These are phyloP conservation scores for Neurospora intermedia DNA, from an alignment of 495 filamentous ascomycete species.

Conservation along the genomic window DNA sequence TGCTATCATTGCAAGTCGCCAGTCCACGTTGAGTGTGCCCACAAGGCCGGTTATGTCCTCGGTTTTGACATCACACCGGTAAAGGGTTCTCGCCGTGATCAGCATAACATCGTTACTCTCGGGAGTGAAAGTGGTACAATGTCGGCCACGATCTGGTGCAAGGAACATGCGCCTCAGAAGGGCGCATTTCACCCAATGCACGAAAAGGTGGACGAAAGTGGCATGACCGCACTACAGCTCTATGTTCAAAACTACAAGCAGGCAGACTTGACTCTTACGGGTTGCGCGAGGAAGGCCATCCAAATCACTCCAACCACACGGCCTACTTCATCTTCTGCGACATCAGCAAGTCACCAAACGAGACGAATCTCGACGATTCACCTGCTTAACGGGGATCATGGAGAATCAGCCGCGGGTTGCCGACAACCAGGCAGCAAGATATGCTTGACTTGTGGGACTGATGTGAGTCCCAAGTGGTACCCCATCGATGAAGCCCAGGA, in stretches of 20 bases:
- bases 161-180: conserved; percentile 64
- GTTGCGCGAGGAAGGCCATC: conserved; percentile 79
- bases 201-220: conserved; percentile 53
- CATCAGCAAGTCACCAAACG: conserved; percentile 21
- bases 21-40: conserved; percentile 86
- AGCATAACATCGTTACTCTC: conserved; percentile 60
- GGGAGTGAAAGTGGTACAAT: conserved; percentile 67
- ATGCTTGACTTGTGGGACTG: conserved; percentile 47
- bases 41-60: conserved; percentile 67
- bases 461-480: conserved; percentile 55
- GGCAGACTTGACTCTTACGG: conserved; percentile 78
- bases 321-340: conserved; percentile 25
- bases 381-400: conserved; percentile 15
- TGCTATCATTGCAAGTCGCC: conserved; percentile 73
- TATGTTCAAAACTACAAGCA: conserved; percentile 88
- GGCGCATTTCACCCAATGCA: conserved; percentile 63
- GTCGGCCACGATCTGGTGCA: conserved; percentile 78
- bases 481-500: conserved; percentile 31
- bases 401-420: conserved; percentile 5
- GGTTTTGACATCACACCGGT: conserved; percentile 88
- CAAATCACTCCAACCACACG: conserved; percentile 20
- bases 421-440: conserved; percentile 30
- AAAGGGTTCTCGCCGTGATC: conserved; percentile 74
- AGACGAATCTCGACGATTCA: conserved; percentile 30
- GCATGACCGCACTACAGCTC: conserved; percentile 67